Conservation (phyloP, 192 early-diverging fungal species). For the Linnemannia schmuckeri region DNA sequence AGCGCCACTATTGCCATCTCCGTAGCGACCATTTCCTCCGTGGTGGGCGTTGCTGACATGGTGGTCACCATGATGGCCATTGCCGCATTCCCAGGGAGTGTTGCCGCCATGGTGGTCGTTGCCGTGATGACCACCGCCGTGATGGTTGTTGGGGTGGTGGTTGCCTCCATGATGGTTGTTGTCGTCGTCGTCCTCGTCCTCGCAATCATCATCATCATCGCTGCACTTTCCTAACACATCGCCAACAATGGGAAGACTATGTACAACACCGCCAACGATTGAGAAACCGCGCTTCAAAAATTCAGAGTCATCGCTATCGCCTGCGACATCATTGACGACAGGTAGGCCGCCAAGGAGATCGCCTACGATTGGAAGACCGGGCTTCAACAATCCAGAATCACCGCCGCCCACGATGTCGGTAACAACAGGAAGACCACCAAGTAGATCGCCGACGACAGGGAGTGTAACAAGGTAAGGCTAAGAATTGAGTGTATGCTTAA, state of each 20-base stretch:
- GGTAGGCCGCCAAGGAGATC: background rate
- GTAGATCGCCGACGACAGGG: no score
- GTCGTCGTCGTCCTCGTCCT: background rate
- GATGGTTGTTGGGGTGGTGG: background rate
- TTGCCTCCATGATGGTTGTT: background rate
- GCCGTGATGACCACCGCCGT: background rate
- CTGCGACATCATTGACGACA: no score
- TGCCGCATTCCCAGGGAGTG: background rate
- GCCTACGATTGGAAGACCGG: no score
- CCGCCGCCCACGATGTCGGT: no score
- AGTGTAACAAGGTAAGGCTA: no score
- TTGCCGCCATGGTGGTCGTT: background rate
- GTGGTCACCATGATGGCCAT: background rate
- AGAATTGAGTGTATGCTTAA: no score
- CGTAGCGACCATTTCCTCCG: background rate
- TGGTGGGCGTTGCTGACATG: background rate
- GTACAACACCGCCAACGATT: background rate
- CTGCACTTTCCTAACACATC: background rate
- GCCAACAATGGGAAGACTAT: background rate
- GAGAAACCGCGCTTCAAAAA: no score
- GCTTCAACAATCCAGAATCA: no score
- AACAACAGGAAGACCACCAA: no score
- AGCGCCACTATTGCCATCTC: background rate
- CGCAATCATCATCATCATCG: background rate
- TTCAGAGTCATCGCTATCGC: no score